These are phyloP conservation scores for Cupressus sempervirens DNA, from an alignment of 75 land plant species.

Conservation along the genomic window DNA sequence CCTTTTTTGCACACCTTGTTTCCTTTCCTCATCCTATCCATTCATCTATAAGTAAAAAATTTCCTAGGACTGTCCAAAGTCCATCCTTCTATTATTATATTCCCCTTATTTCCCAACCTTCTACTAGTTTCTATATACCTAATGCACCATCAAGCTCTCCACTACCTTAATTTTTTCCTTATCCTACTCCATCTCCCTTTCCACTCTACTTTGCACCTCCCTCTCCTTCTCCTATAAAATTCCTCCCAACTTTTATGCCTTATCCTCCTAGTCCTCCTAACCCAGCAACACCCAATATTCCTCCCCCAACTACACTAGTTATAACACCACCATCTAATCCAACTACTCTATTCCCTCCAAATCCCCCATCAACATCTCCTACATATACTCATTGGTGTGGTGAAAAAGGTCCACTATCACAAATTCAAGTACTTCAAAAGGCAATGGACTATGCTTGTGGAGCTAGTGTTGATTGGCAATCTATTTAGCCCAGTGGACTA, in stretches of 20 bases:
- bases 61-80: not conserved
- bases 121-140: not conserved
- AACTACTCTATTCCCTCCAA: not conserved
- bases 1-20: conserved; percentile 1
- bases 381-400: conserved; percentile 58
- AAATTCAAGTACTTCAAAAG: conserved; percentile 56
- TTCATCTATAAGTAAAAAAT: not conserved
- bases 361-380: conserved; percentile 6
- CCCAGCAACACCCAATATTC: conserved; percentile 1
- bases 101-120: not conserved
- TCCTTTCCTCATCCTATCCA: not conserved
- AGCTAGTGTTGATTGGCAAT: conserved; percentile 43
- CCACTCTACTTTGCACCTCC: conserved; percentile 5
- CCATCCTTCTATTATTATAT: not conserved
- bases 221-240: not conserved
- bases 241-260: conserved; percentile 1
- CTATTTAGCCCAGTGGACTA: conserved; percentile 33
- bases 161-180: not conserved
- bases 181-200: conserved; percentile 3
- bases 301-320: conserved; percentile 2
- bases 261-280: conserved; percentile 8
- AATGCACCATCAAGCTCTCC: not conserved
- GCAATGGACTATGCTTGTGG: conserved; percentile 79
- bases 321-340: conserved; percentile 9
- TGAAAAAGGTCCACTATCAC: conserved; percentile 68